A percentile compares a stretch with the other conserved stretches of the same genome.
Conservation (phyloP, 2,329 filamentous ascomycete genomes). For the Ascocoryne sarcoides region DNA sequence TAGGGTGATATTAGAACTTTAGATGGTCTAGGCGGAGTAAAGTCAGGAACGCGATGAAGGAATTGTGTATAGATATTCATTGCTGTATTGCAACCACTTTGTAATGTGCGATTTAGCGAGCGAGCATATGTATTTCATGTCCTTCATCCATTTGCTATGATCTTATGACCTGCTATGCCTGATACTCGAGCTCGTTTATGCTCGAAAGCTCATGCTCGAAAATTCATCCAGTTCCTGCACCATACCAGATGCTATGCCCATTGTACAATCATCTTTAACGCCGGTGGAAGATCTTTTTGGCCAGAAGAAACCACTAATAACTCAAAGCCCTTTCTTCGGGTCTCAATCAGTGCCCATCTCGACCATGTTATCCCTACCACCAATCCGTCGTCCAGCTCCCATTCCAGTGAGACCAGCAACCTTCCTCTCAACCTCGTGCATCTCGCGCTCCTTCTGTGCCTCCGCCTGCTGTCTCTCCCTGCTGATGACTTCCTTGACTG, state of each 20-base stretch:
- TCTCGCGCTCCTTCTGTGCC: constrained; percentile 68
- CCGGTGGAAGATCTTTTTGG: constrained; percentile 12
- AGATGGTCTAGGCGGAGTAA: not conserved
- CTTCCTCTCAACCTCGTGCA: constrained; percentile 62
- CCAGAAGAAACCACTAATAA: constrained; percentile 3
- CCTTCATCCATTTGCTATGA: constrained; percentile 11
- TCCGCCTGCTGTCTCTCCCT: constrained; percentile 74
- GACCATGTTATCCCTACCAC: constrained; percentile 27
- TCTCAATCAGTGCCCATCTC: constrained; percentile 29
- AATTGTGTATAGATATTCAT: not conserved
- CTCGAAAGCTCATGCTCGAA: constrained; percentile 10
- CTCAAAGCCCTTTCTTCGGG: constrained; percentile 1
- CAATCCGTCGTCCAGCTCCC: constrained; percentile 35
- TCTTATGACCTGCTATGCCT: constrained; percentile 3
- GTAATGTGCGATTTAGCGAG: not conserved
- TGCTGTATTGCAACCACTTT: not conserved
- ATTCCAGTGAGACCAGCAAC: constrained; percentile 28
- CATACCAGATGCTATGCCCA: constrained; percentile 28
- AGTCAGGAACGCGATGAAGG: too few relatives aligned
- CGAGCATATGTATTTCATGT: constrained; percentile 12
- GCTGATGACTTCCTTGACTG: constrained; percentile 69
- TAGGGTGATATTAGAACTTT: not conserved
- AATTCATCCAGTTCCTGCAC: too few relatives aligned
- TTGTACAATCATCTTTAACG: constrained; percentile 24
- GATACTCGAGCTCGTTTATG: constrained; percentile 4